These are phyloP conservation scores for Ceratobasidium sp. DNA, from an alignment of 1,284 basidiomycete species.

Conservation along the genomic window DNA sequence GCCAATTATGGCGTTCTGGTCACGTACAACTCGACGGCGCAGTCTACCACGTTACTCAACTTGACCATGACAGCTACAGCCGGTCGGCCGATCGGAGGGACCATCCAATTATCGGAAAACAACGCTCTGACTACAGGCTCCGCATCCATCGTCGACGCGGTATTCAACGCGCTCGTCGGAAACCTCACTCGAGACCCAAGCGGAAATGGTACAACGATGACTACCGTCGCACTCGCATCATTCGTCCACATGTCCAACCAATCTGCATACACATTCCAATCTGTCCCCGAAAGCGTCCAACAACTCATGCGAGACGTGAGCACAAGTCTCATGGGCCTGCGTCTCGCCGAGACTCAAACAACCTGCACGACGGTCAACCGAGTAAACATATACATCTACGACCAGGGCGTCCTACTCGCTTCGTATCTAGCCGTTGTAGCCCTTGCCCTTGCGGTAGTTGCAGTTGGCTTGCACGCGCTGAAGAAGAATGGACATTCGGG, in stretches of 20 bases:
- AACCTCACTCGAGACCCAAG: conserved; percentile 21
- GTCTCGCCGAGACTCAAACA: background rate
- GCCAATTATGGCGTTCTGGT: conserved; percentile 34
- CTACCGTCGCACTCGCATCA: conserved; percentile 18
- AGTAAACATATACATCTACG: conserved; percentile 30
- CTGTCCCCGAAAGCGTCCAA: conserved; percentile 10
- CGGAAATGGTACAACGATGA: background rate
- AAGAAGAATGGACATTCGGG: conserved; percentile 35
- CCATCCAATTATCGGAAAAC: conserved; percentile 5
- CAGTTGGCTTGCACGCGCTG: conserved; percentile 23
- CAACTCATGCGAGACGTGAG: conserved; percentile 33
- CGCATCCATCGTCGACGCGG: conserved; percentile 28
- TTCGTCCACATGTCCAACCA: conserved; percentile 19
- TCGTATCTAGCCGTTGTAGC: conserved; percentile 3
- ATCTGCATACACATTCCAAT: conserved; percentile 16
- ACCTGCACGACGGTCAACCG: conserved; percentile 9
- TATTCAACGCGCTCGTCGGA: conserved; percentile 20
- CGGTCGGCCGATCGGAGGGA: conserved; percentile 23
- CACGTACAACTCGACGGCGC: conserved; percentile 18
- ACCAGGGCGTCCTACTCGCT: conserved; percentile 4
- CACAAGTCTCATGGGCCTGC: conserved; percentile 6
- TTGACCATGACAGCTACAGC: conserved; percentile 22
- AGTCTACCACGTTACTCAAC: conserved; percentile 18
- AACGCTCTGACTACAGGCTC: conserved; percentile 21
- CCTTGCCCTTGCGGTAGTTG: conserved; percentile 11